Percentiles rank a stretch among this genome's conserved stretches.
Evolutionary conservation across 2,329 filamentous ascomycete genomes (phyloP).

Genomic region (Ophiostoma perfectum): DNA sequence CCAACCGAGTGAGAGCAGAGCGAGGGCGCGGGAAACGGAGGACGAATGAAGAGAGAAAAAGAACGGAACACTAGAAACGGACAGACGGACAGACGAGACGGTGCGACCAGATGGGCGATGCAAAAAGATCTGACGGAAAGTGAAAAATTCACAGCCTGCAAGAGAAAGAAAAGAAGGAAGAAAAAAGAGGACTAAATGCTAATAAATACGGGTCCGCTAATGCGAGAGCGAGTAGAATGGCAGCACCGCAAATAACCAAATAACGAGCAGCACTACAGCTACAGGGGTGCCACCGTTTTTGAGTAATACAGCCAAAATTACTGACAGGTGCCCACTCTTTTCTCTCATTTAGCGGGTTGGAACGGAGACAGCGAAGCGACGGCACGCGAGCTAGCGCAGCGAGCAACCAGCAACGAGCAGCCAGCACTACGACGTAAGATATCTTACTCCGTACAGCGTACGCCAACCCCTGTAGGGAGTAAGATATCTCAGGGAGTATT

Average conservation of each 20-base stretch:
- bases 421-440: no score
- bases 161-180: background rate
- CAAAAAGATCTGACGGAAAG: no score
- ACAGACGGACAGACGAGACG: background rate
- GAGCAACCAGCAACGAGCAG: background rate
- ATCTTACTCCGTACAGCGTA: no score
- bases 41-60: background rate
- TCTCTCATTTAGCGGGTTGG: background rate
- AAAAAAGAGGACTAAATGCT: background rate
- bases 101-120: background rate
- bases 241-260: no score
- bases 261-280: no score
- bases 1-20: background rate
- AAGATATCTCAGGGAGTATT: no score
- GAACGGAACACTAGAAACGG: constrained; percentile 12
- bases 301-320: background rate
- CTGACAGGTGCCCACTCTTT: background rate
- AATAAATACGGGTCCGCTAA: background rate
- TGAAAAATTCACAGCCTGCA: no score
- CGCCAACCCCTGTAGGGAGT: no score
- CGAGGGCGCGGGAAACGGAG: background rate
- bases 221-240: background rate
- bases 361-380: constrained; percentile 10
- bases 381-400: background rate
- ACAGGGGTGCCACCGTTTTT: background rate